A percentile compares a stretch with the other conserved stretches of the same genome.
These are phyloP conservation scores for Leucocoprinus sp. DNA, from an alignment of 768 basidiomycete species.

Conservation along the genomic window DNA sequence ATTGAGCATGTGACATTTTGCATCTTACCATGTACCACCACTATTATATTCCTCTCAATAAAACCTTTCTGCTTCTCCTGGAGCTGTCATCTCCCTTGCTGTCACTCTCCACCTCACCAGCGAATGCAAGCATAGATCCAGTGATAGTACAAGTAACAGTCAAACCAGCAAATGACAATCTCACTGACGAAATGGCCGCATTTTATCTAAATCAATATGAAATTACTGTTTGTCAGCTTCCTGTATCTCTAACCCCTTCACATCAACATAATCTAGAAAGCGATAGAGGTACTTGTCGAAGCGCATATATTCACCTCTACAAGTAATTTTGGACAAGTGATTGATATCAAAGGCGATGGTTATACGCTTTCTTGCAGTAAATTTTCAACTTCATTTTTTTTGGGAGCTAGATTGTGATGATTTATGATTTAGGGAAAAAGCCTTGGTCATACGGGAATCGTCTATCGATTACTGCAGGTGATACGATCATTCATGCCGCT, in stretches of 20 bases:
- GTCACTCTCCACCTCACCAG: neutral
- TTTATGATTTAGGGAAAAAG: conserved; percentile 18
- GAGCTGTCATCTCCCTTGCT: conserved; percentile 5
- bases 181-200: conserved; percentile 18
- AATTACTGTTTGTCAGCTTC: conserved; percentile 24
- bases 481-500: conserved; percentile 15
- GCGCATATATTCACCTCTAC: conserved; percentile 24
- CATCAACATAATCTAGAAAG: conserved; percentile 18
- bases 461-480: conserved; percentile 25
- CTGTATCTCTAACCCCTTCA: neutral
- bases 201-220: conserved; percentile 26
- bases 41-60: conserved; percentile 26
- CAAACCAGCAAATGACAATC: conserved; percentile 17
- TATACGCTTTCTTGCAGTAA: conserved; percentile 25
- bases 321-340: conserved; percentile 13
- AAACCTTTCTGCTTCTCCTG: conserved; percentile 26
- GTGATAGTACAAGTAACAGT: conserved; percentile 26
- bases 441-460: conserved; percentile 24
- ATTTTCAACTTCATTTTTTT: conserved; percentile 6
- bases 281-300: conserved; percentile 24
- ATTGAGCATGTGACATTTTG: too few relatives aligned
- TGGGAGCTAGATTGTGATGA: neutral
- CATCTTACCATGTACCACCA: conserved; percentile 9
- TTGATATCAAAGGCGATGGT: conserved; percentile 23
- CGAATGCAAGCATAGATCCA: neutral